Base-by-base conservation (phyloP, 495 filamentous ascomycete genomes). In the Mycothermus thermophilus region DNA sequence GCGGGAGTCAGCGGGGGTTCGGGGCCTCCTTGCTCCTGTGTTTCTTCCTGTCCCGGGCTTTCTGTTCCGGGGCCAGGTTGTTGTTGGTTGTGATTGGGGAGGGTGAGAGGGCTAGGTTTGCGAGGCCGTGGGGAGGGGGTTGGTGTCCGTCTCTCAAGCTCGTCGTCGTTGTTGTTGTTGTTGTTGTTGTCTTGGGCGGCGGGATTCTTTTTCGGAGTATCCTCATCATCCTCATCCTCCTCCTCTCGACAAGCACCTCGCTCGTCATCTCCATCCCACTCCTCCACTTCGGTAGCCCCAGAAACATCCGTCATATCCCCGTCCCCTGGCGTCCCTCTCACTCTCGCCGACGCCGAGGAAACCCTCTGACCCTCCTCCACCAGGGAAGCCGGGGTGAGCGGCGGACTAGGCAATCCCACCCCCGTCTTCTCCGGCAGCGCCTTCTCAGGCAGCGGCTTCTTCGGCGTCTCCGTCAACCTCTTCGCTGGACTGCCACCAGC, bases 301-400 rank as follows among this genome's bases (percentile, higher is more conserved):
- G 40, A 47, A 10, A 34, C 34, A 30, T 47, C 44, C 15, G 36
- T 35, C 14, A 38, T 33, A 27, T 42, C 26, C 35, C 34, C 35
- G 24, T 37, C 35, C 12, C n/a, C n/a, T n/a, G n/a, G n/a, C n/a
- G n/a, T n/a, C n/a, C n/a, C n/a, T n/a, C n/a, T n/a, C n/a, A n/a
- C n/a, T n/a, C n/a, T n/a, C 22, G 11, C 22, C 6, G 22, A 25
- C 6, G 22, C 6, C 6, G 22, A 25, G 11, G 22, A 25, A 25
- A 25, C 22, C 11, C 11, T 11, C 6, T 25, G 6, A 6, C 22
- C 22, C 11, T 6, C 11, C 22, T 25, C 11, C 11, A 11, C 6
- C 6, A 6, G 6, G 11, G 22, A 25, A 11, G 6, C 22, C 1
- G 38, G 35, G 13, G 41, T 37, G 3, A 26, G 24, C 0, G 41